Percentiles rank a stretch among this genome's conserved stretches.
These are phyloP conservation scores for Dioscorea alata DNA, from an alignment of 106 monocot species.

Conservation along the genomic window DNA sequence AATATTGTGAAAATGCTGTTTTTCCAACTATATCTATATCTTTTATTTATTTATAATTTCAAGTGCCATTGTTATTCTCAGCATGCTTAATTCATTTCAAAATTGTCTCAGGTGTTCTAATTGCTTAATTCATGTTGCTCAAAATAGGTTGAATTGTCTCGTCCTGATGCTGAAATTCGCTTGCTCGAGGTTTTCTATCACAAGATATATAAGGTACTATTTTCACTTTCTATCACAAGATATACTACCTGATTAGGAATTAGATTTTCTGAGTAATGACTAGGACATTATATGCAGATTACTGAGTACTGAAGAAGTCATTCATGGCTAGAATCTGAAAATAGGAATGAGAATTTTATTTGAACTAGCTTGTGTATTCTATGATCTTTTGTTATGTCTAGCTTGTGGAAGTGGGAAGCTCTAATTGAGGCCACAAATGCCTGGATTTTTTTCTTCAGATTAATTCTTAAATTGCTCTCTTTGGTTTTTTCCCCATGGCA, in stretches of 20 bases:
- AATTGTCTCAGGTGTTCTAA: not conserved
- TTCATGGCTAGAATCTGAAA: too few relatives aligned
- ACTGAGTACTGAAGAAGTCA: too few relatives aligned
- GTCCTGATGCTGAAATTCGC: conserved; percentile 67
- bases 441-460: too few relatives aligned
- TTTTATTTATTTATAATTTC: not conserved
- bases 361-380: too few relatives aligned
- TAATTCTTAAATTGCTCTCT: not conserved
- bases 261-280: too few relatives aligned
- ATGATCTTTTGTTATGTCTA: too few relatives aligned
- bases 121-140: not conserved
- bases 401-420: too few relatives aligned
- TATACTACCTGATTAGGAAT: not conserved
- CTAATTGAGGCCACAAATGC: too few relatives aligned
- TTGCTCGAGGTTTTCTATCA: conserved; percentile 81
- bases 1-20: too few relatives aligned
- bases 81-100: not conserved
- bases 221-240: not conserved
- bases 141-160: conserved; percentile 74
- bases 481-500: conserved; percentile 22
- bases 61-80: not conserved
- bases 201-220: conserved; percentile 82
- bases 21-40: too few relatives aligned
- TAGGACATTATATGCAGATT: too few relatives aligned
- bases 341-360: too few relatives aligned